Evolutionary conservation across 768 basidiomycete genomes (phyloP), one percentile per base, ranked within the genome.

Genomic region (Hypholoma fasciculare): DNA sequence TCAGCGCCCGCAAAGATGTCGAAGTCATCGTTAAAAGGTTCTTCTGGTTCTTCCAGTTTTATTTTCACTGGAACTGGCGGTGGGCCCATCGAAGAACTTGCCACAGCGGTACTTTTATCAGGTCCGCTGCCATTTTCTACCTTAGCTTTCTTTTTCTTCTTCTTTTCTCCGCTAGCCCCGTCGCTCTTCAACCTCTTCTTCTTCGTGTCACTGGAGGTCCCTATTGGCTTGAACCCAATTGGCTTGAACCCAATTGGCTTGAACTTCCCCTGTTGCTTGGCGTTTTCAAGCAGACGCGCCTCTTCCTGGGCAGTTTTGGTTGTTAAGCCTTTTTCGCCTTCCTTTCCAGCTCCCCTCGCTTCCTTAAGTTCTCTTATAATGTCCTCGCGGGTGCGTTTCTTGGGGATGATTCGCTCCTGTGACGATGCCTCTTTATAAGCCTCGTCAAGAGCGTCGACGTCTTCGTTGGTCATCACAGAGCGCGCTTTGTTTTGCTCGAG

Each of bases 1-100:
- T 88, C 94, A 4, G 85, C 91, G 53, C 77, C 94, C 1, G 85
- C 90, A 69, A 97, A 97, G 43, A 97, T 96, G 67, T 96, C 90
- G 42, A 92, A 82, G 52, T 92, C 85, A 17, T 85, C 85, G n/a
- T 74, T 69, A 7, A 76, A 60, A 6, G 76, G 71, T 57, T 76
- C 76, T 4, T 78, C 74, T 0, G 72, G 68, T 34, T 58, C 42
- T 56, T 64, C 66, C 7, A 69, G 61, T 46, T 62, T 30, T 20
- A 57, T 46, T 36, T 47, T 56, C 19, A 52, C 36, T 17, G 63
- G 42, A 9, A 59, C 26, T 11, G 67, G 26, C 9, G 69, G 63
- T 5, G 66, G 59, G 5, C 56, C 60, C 34, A 66, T 69, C 3
- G 70, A 63, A 23, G 68, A 56, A 12, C 60, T 57, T 7, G 61